Conservation (phyloP, 441 rosid species). For the Flueggea neowawraea region DNA sequence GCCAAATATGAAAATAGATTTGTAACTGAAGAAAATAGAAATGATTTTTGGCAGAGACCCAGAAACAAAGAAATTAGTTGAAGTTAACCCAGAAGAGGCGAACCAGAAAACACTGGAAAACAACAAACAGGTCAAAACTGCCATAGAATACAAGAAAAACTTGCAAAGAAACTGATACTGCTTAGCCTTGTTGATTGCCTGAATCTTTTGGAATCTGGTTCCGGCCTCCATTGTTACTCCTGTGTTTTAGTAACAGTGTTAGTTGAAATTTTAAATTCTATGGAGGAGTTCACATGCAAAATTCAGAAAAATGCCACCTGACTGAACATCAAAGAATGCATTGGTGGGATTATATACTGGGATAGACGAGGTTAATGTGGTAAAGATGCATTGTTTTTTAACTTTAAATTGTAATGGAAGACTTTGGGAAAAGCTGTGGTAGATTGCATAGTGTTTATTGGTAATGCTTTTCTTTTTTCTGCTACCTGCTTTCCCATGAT, state of each 20-base stretch:
- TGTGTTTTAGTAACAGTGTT: conserved; percentile 5
- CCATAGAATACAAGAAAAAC: conserved; percentile 20
- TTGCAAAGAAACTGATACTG: conserved; percentile 26
- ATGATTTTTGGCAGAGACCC: conserved; percentile 23
- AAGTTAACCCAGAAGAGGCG: conserved; percentile 18
- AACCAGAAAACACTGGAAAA: conserved; percentile 23
- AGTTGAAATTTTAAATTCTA: conserved; percentile 2
- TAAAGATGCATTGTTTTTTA: too few relatives aligned
- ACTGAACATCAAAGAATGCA: conserved; percentile 25
- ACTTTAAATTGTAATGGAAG: too few relatives aligned
- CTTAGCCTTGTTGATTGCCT: conserved; percentile 35
- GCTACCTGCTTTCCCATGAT: too few relatives aligned
- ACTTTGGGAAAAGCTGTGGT: too few relatives aligned
- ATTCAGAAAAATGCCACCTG: conserved; percentile 25
- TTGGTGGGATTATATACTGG: too few relatives aligned
- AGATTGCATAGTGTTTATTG: too few relatives aligned
- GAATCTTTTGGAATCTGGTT: conserved; percentile 24
- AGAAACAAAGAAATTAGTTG: conserved; percentile 18
- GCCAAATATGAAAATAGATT: conserved; percentile 45
- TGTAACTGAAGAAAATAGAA: conserved; percentile 28
- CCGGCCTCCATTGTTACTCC: conserved; percentile 19
- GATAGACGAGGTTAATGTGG: too few relatives aligned
- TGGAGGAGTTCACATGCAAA: conserved; percentile 17
- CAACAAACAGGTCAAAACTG: conserved; percentile 30
- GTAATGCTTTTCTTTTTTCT: too few relatives aligned